Conservation (phyloP, 495 filamentous ascomycete genomes). For the Thozetella sp. region DNA sequence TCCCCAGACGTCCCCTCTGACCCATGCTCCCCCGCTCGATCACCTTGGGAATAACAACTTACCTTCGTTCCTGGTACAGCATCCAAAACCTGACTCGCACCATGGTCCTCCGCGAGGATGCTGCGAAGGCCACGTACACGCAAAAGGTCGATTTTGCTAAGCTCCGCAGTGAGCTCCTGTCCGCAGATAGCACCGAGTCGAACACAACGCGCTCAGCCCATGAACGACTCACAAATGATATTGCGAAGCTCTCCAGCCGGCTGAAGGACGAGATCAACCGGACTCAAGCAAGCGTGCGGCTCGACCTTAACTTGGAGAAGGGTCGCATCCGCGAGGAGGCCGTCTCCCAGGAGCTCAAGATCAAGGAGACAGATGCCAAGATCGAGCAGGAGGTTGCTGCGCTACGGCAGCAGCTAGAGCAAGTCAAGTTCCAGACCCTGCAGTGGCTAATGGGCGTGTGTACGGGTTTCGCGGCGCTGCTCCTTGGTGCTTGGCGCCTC, state of each 20-base stretch:
- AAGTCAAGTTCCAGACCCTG: constrained; percentile 95
- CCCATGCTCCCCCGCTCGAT: not conserved
- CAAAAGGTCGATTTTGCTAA: constrained; percentile 99
- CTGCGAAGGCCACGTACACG: constrained; percentile 86
- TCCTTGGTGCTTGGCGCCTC: constrained; percentile 95
- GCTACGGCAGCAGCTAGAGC: constrained; percentile 87
- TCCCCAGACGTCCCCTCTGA: not conserved
- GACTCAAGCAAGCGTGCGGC: constrained; percentile 85
- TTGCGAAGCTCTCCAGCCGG: constrained; percentile 86
- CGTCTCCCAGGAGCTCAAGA: constrained; percentile 94
- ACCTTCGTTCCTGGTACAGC: constrained; percentile 32
- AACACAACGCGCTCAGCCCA: constrained; percentile 86
- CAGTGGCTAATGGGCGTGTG: constrained; percentile 99
- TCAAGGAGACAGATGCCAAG: constrained; percentile 97
- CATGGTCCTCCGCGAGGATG: constrained; percentile 96
- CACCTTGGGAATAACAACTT: constrained; percentile 2
- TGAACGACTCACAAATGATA: constrained; percentile 90
- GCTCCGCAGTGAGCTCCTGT: constrained; percentile 89
- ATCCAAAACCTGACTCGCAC: constrained; percentile 98
- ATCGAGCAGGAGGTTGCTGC: constrained; percentile 98
- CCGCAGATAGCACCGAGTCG: constrained; percentile 86
- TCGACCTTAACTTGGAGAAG: constrained; percentile 97
- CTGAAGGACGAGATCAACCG: constrained; percentile 92
- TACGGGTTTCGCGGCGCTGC: constrained; percentile 85
- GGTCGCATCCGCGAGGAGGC: constrained; percentile 95